Evolutionary conservation across 805 yeast species (phyloP).

Genomic region (Kluyveromyces aestuarii): DNA sequence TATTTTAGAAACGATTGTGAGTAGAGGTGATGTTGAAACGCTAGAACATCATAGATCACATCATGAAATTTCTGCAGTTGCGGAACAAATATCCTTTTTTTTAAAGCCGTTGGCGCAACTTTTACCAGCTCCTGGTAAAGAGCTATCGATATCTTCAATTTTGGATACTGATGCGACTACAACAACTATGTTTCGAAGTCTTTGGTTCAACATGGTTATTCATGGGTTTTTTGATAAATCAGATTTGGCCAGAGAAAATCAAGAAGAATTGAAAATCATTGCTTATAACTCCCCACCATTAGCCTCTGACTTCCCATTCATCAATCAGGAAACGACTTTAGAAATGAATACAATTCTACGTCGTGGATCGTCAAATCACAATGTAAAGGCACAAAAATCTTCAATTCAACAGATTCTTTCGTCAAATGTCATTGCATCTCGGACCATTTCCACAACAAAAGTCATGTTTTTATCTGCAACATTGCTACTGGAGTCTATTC

Average conservation of each 20-base stretch:
- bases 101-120: slow-evolving; percentile 69
- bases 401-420: slow-evolving; percentile 34
- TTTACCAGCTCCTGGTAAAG: slow-evolving; percentile 48
- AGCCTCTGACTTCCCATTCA: slow-evolving; percentile 71
- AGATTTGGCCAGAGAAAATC: slow-evolving; percentile 39
- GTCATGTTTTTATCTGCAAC: slow-evolving; percentile 84
- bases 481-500: slow-evolving; percentile 62
- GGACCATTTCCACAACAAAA: slow-evolving; percentile 58
- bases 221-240: slow-evolving; percentile 76
- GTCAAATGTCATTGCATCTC: slow-evolving; percentile 41
- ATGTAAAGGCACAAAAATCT: slow-evolving; percentile 66
- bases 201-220: slow-evolving; percentile 90
- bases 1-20: slow-evolving; percentile 54
- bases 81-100: slow-evolving; percentile 52
- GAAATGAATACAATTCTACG: slow-evolving; percentile 86
- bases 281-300: slow-evolving; percentile 85
- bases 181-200: slow-evolving; percentile 62
- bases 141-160: slow-evolving; percentile 25
- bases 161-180: slow-evolving; percentile 35
- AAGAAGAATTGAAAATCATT: slow-evolving; percentile 47
- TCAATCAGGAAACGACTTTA: slow-evolving; percentile 82
- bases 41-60: slow-evolving; percentile 76
- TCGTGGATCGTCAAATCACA: slow-evolving; percentile 79
- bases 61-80: slow-evolving; percentile 59
- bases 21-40: slow-evolving; percentile 70